A percentile compares a stretch with the other conserved stretches of the same genome.
Conservation (phyloP, 1,284 basidiomycete species). For the Cystobasidium pallidum region DNA sequence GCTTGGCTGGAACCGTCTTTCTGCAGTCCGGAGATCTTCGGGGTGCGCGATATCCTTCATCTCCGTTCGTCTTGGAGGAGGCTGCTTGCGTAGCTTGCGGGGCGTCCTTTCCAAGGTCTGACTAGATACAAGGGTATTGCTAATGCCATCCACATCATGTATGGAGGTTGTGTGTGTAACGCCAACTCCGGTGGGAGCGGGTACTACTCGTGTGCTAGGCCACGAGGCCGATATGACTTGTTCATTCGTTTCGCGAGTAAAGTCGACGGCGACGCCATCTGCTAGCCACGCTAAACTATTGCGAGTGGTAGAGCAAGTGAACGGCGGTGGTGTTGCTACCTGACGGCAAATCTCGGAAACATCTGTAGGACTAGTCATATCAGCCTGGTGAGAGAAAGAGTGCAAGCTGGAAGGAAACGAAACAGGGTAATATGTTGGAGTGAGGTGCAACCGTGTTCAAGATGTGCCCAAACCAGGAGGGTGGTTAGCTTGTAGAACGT, state of each 20-base stretch:
- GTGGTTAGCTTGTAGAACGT: not conserved
- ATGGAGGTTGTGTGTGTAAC: not conserved
- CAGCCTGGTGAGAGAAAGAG: not conserved
- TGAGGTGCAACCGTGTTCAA: no score
- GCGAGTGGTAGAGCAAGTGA: not conserved
- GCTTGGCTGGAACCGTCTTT: not conserved
- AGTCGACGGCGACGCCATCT: not conserved
- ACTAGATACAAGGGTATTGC: not conserved
- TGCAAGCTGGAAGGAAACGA: not conserved
- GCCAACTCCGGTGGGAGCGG: not conserved
- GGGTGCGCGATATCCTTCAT: not conserved
- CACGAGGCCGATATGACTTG: not conserved
- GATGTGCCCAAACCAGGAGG: no score
- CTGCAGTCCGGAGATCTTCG: not conserved
- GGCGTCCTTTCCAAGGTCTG: not conserved
- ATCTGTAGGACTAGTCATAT: not conserved
- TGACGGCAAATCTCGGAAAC: not conserved
- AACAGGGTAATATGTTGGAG: no score
- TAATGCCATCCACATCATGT: not conserved
- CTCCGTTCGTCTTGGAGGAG: not conserved
- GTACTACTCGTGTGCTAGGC: not conserved
- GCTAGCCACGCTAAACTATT: conserved; percentile 8
- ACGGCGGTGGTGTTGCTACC: not conserved
- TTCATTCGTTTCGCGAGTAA: not conserved
- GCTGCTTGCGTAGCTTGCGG: not conserved